Base-by-base conservation (phyloP, 176 grass and related monocot species). In the Triticum urartu region DNA sequence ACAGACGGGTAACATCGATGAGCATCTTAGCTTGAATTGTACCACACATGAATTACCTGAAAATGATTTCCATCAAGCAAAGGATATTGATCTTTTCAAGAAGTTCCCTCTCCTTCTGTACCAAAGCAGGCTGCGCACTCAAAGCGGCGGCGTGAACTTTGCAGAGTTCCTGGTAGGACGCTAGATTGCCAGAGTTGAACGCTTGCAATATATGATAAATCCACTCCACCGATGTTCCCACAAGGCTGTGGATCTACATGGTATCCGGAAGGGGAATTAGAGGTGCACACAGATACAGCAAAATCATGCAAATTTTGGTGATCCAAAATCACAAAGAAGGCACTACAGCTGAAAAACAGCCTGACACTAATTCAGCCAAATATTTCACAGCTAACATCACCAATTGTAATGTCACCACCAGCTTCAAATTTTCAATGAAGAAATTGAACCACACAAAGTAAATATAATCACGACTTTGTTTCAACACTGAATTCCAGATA, bases 1-100 rank as follows among this genome's bases (percentile, higher is more conserved):
- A 6, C 5, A 2, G 9, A 59, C 13, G 21, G 4, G 42, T 12
- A 73, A 25, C 67, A 87, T 54, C 5, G 26, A 36, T 26, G 18
- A 64, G 20, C 35, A 26, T 42, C 33, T 7, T 11, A 43, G 38
- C 4, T 66, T 42, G 67, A 59, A n/a, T 34, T 77, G 14, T 14
- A 26, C 17, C 68, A 5, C 14, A 21, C 6, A 17, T 36, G 26
- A 86, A 75, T 82, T 87, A 98, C 93, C 95, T 95, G 79, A 95
- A 95, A 45, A 95, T 93, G n/a, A 92, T 98, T 90, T 98, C 95
- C 95, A 98, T 95, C 85, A 98, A 86, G 79, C 95, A 98, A 65
- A 98, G 89, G 66, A 95, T 88, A 78, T 93, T 95, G 69, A 98
- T 98, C 77, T 98, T 98, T 82, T 98, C 95, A 71, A 95, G 93